Conservation (phyloP, 192 early-diverging fungal species). For the Backusella psychrophila region DNA sequence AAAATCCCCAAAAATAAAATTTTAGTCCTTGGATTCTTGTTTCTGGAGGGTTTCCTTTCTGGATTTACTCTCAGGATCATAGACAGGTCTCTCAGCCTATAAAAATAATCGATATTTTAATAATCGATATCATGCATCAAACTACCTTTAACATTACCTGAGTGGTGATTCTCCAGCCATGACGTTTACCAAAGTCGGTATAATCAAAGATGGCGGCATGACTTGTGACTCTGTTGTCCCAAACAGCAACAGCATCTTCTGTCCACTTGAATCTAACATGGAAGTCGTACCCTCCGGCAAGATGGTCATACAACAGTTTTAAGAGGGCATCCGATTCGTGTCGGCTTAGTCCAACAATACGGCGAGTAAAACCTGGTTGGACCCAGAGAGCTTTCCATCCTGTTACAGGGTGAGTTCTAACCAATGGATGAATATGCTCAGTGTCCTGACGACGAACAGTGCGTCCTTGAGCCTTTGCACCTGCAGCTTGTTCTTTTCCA, state of each 20-base stretch:
- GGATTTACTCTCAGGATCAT: conserved; percentile 24
- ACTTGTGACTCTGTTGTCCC: conserved; percentile 43
- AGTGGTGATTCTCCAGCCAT: conserved; percentile 28
- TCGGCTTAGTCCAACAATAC: conserved; percentile 44
- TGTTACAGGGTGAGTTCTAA: conserved; percentile 63
- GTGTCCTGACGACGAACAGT: conserved; percentile 16
- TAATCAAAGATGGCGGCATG: conserved; percentile 39
- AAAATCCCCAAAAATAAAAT: neutral
- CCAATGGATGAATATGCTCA: conserved; percentile 28
- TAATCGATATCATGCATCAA: neutral
- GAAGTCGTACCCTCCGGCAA: conserved; percentile 44
- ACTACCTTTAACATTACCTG: neutral
- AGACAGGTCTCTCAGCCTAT: conserved; percentile 22
- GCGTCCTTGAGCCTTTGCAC: conserved; percentile 14
- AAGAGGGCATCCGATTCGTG: conserved; percentile 49
- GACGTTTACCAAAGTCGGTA: conserved; percentile 20
- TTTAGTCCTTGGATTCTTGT: neutral
- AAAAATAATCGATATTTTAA: neutral
- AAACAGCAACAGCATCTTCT: conserved; percentile 44
- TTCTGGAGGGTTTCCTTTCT: conserved; percentile 9
- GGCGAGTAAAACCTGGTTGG: conserved; percentile 51
- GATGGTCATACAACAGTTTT: conserved; percentile 46
- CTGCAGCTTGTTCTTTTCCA: conserved; percentile 18
- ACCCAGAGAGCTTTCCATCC: conserved; percentile 59
- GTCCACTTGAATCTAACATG: conserved; percentile 48